Percentiles rank a stretch among this genome's conserved stretches.
phyloP scores from a whole-genome alignment of 805 yeast genomes.

The Wickerhamiella kurtzmanii region DNA sequence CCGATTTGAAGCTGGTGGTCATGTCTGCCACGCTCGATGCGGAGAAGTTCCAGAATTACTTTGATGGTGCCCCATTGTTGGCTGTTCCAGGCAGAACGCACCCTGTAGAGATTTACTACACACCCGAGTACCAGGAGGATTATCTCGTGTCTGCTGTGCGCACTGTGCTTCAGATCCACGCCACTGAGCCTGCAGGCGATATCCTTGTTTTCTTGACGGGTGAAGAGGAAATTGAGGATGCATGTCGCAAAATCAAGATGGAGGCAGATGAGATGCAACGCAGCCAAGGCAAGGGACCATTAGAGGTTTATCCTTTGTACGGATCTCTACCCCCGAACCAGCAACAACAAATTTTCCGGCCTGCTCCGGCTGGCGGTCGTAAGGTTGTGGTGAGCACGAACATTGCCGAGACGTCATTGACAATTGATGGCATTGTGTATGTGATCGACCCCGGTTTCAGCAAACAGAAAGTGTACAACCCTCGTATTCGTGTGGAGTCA shows the following conservation, averaged over 20 bases:
- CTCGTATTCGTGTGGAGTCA: slow-evolving; percentile 90
- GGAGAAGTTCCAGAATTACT: slow-evolving; percentile 82
- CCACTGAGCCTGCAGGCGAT: slow-evolving; percentile 52
- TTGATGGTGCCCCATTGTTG: slow-evolving; percentile 79
- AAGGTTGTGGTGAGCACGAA: slow-evolving; percentile 86
- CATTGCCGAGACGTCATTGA: slow-evolving; percentile 94
- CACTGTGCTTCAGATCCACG: slow-evolving; percentile 91
- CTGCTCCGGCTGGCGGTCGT: slow-evolving; percentile 89
- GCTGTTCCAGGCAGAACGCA: slow-evolving; percentile 98
- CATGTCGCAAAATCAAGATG: slow-evolving; percentile 72
- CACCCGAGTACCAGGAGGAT: slow-evolving; percentile 93
- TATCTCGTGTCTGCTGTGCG: slow-evolving; percentile 89
- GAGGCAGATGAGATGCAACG: slow-evolving; percentile 83
- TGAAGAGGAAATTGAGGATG: slow-evolving; percentile 97
- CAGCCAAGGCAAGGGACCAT: slow-evolving; percentile 66
- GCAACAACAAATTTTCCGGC: slow-evolving; percentile 86
- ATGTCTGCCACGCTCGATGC: slow-evolving; percentile 99
- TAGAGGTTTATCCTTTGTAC: slow-evolving; percentile 81
- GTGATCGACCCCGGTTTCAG: slow-evolving; percentile 97
- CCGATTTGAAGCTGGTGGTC: slow-evolving; percentile 79
- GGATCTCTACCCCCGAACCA: slow-evolving; percentile 95
- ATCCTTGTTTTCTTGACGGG: slow-evolving; percentile 79
- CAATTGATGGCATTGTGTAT: slow-evolving; percentile 94
- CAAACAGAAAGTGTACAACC: slow-evolving; percentile 92
- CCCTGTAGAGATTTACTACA: slow-evolving; percentile 93